Base-by-base conservation (phyloP, 176 grass and related monocot genomes). In the Cocos nucifera region DNA sequence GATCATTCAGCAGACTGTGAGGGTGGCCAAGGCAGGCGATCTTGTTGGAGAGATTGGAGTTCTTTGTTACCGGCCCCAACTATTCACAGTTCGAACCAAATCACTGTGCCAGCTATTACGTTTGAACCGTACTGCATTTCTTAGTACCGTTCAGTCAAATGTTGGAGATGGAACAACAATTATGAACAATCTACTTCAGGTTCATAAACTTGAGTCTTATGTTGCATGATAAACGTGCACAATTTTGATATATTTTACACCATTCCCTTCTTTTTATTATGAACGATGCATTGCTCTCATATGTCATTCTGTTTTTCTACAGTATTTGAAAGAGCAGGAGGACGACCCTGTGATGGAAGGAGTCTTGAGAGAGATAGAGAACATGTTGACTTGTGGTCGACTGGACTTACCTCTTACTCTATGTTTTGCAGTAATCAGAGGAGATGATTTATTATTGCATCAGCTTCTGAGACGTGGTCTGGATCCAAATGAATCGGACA, bases 121-220 rank as follows among this genome's bases (percentile, higher is more conserved):
- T 53, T 80, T 98, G 70, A 92, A 92, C 65, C 84, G 93, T 26
- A 72, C 84, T 18, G 53, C 59, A 21, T 98, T 98, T 80, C 87
- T 92, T 75, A 81, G 64, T 65, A 74, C 92, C 49, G 76, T 98
- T 75, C 88, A 92, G 64, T 92, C 93, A 22, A 98, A 98, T 77
- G 76, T 89, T 56, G 93, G 77, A 21, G 93, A 98, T 67, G 93
- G 84, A 54, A 92, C 93, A 62, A 81, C 86, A 75, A 89, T 98
- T 32, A 88, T 98, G 73, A 98, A 87, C 65, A 98, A 98, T 62
- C 79, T 98, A 53, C 86, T 98, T 64, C 58, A 89, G 84, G 93
- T 92, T 53, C 52, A 28, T 71, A 53, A 30, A 49, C 35, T 44
- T 12, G 9, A 44, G 35, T 1, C 35, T 44, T 44, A 44, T 44